Conservation (phyloP, 1,284 basidiomycete species). For the Boletellus deceptivus region DNA sequence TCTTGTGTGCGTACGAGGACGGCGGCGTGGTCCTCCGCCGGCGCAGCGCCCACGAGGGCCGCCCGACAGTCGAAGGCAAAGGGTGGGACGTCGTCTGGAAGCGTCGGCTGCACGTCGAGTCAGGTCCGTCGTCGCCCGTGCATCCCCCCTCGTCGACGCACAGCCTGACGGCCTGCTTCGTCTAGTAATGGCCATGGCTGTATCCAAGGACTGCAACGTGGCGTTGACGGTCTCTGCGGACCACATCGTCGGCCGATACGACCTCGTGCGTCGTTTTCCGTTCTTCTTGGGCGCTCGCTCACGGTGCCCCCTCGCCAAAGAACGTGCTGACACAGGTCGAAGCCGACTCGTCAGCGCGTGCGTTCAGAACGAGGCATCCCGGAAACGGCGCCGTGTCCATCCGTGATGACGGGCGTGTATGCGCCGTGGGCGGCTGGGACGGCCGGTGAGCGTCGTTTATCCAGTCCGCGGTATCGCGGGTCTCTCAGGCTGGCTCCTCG, state of each 20-base stretch:
- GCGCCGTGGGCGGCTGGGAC: constrained; percentile 87
- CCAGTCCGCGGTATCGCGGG: neutral
- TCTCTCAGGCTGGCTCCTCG: neutral
- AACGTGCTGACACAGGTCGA: constrained; percentile 12
- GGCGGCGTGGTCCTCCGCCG: constrained; percentile 69
- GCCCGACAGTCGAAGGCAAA: constrained; percentile 61
- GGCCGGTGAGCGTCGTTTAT: constrained; percentile 58
- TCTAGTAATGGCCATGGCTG: constrained; percentile 84
- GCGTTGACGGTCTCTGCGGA: constrained; percentile 84
- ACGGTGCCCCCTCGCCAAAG: neutral
- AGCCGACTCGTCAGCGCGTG: constrained; percentile 19
- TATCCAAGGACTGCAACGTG: constrained; percentile 56
- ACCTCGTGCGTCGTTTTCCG: constrained; percentile 40
- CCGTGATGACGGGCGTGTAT: constrained; percentile 72
- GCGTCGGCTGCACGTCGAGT: constrained; percentile 72
- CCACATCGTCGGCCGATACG: constrained; percentile 71
- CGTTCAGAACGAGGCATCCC: constrained; percentile 69
- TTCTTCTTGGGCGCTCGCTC: neutral
- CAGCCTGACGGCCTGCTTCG: too few species aligned
- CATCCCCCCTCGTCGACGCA: too few species aligned
- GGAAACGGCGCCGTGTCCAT: constrained; percentile 75
- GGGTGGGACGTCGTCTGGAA: constrained; percentile 76
- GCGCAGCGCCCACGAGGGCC: constrained; percentile 38
- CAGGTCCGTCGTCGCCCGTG: constrained; percentile 49
- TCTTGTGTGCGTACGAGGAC: constrained; percentile 79